Evolutionary conservation across 202 grass and related monocot genomes (phyloP).

Genomic region (Eragrostis tef): DNA sequence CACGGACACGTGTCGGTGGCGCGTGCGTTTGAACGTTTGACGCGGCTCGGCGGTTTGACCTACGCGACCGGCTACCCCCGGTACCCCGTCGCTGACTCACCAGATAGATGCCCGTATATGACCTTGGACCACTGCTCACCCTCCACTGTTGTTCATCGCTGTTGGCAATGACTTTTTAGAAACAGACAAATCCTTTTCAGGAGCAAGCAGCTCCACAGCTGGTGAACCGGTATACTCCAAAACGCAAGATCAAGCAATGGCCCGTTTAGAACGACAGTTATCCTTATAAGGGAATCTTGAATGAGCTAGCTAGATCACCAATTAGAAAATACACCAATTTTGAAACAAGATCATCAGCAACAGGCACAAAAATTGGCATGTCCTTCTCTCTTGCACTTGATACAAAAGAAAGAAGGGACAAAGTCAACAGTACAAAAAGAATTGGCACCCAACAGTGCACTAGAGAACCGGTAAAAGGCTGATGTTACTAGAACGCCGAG

Average conservation of each 20-base stretch:
- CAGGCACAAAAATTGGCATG: background rate
- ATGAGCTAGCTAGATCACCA: no score
- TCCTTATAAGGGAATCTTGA: no score
- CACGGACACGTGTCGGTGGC: conserved; percentile 53
- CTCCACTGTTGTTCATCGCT: background rate
- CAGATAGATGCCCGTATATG: background rate
- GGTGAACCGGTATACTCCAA: background rate
- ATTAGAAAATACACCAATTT: background rate
- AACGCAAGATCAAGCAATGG: background rate
- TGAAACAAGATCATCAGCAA: background rate
- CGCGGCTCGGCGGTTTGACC: conserved; percentile 36
- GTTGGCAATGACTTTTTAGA: conserved; percentile 29
- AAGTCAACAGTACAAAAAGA: conserved; percentile 6
- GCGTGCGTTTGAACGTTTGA: conserved; percentile 39
- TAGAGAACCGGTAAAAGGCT: background rate
- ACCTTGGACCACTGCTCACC: conserved; percentile 27
- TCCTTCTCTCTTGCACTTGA: background rate
- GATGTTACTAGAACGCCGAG: conserved; percentile 11
- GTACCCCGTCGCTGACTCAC: conserved; percentile 60
- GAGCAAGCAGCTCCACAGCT: conserved; percentile 15
- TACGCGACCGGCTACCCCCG: conserved; percentile 48
- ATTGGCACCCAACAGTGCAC: background rate
- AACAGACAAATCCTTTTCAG: conserved; percentile 19
- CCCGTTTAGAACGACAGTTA: background rate
- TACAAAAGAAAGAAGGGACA: background rate